Percentiles rank a stretch among this genome's conserved stretches.
These are phyloP conservation scores for Coniochaeta pulveracea DNA, from an alignment of 2,329 filamentous ascomycete species.

Conservation along the genomic window DNA sequence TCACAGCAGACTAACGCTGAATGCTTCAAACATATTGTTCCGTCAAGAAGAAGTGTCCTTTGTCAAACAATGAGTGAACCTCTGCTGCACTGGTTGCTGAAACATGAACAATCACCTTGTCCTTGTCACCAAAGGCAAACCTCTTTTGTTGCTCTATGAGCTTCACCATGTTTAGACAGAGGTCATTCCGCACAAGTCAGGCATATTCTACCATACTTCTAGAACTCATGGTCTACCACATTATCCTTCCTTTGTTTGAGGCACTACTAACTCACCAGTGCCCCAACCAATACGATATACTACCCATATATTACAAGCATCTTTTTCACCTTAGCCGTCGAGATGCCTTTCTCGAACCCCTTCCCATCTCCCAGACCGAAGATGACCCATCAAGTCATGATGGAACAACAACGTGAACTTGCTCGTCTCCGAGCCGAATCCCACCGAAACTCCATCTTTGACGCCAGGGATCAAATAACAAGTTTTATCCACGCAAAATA, in stretches of 20 bases:
- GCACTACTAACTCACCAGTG: background rate
- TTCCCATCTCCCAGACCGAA: background rate
- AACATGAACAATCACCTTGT: too few relatives aligned
- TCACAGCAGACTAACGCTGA: too few relatives aligned
- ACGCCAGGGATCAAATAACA: conserved; percentile 11
- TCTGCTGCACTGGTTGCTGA: too few relatives aligned
- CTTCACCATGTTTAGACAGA: too few relatives aligned
- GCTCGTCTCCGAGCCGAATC: background rate
- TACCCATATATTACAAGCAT: background rate
- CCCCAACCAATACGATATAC: background rate
- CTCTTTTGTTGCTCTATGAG: too few relatives aligned
- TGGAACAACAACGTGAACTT: background rate
- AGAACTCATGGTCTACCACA: background rate
- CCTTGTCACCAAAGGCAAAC: too few relatives aligned
- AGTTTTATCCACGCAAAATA: conserved; percentile 9
- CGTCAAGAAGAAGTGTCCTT: too few relatives aligned
- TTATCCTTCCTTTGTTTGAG: too few relatives aligned
- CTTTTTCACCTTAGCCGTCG: background rate
- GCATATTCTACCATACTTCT: background rate
- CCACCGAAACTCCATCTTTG: conserved; percentile 3
- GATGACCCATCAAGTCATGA: background rate
- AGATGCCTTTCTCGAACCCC: background rate
- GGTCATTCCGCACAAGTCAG: too few relatives aligned
- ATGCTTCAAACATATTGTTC: too few relatives aligned
- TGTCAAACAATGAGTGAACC: too few relatives aligned